Conservation (phyloP, 163 green algal genomes). For the Dunaliella salina region DNA sequence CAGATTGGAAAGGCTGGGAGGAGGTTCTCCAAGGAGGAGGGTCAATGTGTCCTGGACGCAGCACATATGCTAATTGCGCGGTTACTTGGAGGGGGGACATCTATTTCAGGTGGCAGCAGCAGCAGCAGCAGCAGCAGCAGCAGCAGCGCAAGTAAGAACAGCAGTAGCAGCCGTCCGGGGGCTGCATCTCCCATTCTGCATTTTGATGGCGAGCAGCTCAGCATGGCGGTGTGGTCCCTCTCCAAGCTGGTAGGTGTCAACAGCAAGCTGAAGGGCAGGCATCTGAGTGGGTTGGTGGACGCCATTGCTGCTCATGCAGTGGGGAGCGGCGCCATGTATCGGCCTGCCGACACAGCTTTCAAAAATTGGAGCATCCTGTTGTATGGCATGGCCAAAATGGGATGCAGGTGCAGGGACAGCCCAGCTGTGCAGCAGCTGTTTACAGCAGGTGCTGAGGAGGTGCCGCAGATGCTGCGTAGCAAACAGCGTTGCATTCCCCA, state of each 20-base stretch:
- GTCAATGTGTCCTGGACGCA: neutral
- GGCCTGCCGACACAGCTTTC: no score
- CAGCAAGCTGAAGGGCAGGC: no score
- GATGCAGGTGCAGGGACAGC: neutral
- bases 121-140: no score
- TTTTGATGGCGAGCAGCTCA: neutral
- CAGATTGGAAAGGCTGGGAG: neutral
- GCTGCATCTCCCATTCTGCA: neutral
- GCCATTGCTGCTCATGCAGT: no score
- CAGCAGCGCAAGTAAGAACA: neutral
- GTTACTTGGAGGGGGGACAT: no score
- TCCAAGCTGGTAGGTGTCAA: neutral
- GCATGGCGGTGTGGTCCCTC: neutral
- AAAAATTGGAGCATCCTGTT: neutral
- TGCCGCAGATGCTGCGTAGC: neutral
- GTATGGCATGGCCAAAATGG: neutral
- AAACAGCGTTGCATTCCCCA: no score
- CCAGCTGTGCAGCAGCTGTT: neutral
- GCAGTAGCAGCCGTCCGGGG: no score
- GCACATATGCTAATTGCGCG: neutral
- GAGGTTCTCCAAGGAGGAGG: neutral
- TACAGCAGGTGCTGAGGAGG: neutral
- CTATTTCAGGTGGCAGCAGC: no score
- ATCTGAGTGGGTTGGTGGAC: no score
- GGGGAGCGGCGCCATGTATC: no score